These are phyloP conservation scores for Rhododendron griersonianum DNA, from an alignment of 148 eudicot genomes.

Conservation along the genomic window DNA sequence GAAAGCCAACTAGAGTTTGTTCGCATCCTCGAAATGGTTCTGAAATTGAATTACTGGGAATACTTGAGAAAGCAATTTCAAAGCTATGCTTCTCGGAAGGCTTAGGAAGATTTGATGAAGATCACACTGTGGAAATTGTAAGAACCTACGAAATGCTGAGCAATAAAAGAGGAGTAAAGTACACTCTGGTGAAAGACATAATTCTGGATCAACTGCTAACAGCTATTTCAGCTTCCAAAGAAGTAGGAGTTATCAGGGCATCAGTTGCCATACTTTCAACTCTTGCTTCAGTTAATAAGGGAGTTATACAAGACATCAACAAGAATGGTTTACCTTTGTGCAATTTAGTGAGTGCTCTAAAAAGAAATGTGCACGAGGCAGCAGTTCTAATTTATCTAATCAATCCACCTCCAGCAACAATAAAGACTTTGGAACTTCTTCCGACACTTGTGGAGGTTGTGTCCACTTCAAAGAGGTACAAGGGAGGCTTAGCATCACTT, in stretches of 20 bases:
- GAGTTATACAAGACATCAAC: conserved; percentile 38
- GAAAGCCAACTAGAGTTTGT: conserved; percentile 5
- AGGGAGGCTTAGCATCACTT: conserved; percentile 21
- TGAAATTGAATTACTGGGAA: conserved; percentile 23
- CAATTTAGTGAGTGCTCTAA: conserved; percentile 46
- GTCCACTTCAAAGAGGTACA: conserved; percentile 35
- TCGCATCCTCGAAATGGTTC: conserved; percentile 14
- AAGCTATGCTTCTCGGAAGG: conserved; percentile 40
- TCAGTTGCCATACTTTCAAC: conserved; percentile 44
- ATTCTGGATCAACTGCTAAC: conserved; percentile 45
- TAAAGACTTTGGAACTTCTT: conserved; percentile 41
- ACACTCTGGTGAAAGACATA: conserved; percentile 40
- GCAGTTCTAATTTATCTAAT: conserved; percentile 41
- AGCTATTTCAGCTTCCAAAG: conserved; percentile 46
- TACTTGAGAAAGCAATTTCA: conserved; percentile 42
- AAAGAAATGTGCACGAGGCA: conserved; percentile 47
- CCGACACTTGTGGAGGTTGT: conserved; percentile 41
- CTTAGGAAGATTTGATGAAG: conserved; percentile 21
- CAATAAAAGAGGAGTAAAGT: conserved; percentile 41
- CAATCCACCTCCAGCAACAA: conserved; percentile 48
- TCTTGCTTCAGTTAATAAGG: conserved; percentile 30
- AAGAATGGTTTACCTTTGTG: conserved; percentile 41
- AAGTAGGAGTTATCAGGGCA: conserved; percentile 38
- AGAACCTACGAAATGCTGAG: conserved; percentile 37
- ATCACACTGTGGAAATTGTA: conserved; percentile 33